A percentile compares a stretch with the other conserved stretches of the same genome.
Evolutionary conservation across 179 eudicot species (phyloP).

Genomic region (Carnegiea gigantea): DNA sequence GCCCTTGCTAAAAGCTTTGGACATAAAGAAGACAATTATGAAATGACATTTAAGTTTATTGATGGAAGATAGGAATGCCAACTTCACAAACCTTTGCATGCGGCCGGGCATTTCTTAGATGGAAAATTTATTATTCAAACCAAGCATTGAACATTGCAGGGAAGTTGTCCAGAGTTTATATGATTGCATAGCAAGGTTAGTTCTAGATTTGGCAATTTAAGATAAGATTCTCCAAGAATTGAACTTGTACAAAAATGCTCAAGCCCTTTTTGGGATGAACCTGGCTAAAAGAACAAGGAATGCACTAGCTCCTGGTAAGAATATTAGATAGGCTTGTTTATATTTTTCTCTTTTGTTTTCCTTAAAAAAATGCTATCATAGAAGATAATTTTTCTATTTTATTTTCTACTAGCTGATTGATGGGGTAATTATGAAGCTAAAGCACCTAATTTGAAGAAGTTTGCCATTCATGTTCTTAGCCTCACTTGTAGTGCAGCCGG

Average conservation of each 20-base stretch:
- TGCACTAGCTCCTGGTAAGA: neutral
- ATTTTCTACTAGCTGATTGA: constrained; percentile 7
- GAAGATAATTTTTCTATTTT: too few species aligned
- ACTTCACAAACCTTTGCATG: constrained; percentile 9
- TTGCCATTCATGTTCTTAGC: constrained; percentile 14
- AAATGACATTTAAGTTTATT: neutral
- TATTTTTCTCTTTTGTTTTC: too few species aligned
- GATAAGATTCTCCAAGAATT: neutral
- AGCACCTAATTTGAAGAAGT: constrained; percentile 10
- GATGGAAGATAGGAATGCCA: neutral
- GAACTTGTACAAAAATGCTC: neutral
- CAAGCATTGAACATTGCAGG: too few species aligned
- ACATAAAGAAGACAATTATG: neutral
- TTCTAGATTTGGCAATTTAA: neutral
- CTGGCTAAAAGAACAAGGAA: constrained; percentile 3
- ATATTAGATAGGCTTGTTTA: too few species aligned
- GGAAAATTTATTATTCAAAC: neutral
- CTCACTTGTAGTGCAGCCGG: constrained; percentile 18
- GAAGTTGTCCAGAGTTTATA: neutral
- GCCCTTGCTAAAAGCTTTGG: neutral
- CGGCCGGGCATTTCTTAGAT: neutral
- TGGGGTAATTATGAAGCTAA: neutral
- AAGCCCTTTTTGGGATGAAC: neutral
- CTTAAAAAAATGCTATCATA: too few species aligned
- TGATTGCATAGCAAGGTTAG: neutral